These are phyloP conservation scores for Fraxinus pennsylvanica DNA, from an alignment of 257 asterid species.

Conservation along the genomic window DNA sequence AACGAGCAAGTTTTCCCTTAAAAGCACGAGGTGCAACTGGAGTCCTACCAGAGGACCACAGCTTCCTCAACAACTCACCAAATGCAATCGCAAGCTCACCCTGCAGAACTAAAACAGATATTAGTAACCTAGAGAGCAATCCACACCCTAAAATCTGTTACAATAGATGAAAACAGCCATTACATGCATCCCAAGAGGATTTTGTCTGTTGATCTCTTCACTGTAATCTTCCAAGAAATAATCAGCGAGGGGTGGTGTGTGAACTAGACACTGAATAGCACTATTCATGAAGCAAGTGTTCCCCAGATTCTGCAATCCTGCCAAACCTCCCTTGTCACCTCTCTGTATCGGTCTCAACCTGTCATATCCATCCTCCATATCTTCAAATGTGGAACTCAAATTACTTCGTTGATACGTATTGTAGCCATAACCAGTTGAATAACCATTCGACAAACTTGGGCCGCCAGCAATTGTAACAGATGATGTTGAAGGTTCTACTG, in stretches of 20 bases:
- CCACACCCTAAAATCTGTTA: slow-evolving; percentile 22
- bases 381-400: slow-evolving; percentile 48
- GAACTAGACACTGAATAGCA: slow-evolving; percentile 92
- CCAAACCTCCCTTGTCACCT: slow-evolving; percentile 77
- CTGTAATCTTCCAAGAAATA: slow-evolving; percentile 85
- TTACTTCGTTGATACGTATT: slow-evolving; percentile 46
- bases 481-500: slow-evolving; percentile 77
- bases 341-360: slow-evolving; percentile 41
- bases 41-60: slow-evolving; percentile 90
- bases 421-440: slow-evolving; percentile 58
- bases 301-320: slow-evolving; percentile 94
- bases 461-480: slow-evolving; percentile 87
- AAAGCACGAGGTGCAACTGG: slow-evolving; percentile 90
- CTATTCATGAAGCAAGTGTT: slow-evolving; percentile 99
- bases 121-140: slow-evolving; percentile 29
- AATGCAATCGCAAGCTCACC: slow-evolving; percentile 96
- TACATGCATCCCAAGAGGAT: slow-evolving; percentile 95
- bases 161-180: slow-evolving; percentile 31
- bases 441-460: slow-evolving; percentile 80
- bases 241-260: slow-evolving; percentile 81
- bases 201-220: slow-evolving; percentile 79
- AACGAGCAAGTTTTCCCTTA: slow-evolving; percentile 88
- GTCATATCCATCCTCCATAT: slow-evolving; percentile 62
- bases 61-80: slow-evolving; percentile 89
- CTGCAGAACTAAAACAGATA: slow-evolving; percentile 50